Evolutionary conservation across 352 stramenopile species (phyloP).

Genomic region (Plasmopara halstedii): DNA sequence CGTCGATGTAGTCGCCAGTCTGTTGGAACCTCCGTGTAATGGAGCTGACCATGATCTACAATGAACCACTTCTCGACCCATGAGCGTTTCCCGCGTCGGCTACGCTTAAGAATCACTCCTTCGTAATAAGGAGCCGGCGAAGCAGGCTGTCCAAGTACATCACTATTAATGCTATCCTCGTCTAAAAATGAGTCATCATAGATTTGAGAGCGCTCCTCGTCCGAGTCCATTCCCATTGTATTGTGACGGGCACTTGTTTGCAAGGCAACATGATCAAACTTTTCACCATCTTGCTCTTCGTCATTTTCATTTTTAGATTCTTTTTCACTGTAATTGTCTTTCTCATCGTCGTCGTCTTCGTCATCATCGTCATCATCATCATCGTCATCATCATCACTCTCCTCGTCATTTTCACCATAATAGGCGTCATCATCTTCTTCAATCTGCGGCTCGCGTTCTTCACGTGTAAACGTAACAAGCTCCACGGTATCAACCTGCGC

Average conservation of each 20-base stretch:
- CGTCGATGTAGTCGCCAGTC: slow-evolving; percentile 24
- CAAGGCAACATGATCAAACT: slow-evolving; percentile 19
- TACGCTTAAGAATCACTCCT: slow-evolving; percentile 63
- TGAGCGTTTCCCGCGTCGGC: slow-evolving; percentile 55
- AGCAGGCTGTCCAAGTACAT: slow-evolving; percentile 18
- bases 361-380: slow-evolving; percentile 21
- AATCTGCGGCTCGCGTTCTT: slow-evolving; percentile 54
- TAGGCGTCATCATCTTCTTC: slow-evolving; percentile 48
- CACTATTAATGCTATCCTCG: slow-evolving; percentile 23
- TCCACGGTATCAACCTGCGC: slow-evolving; percentile 28
- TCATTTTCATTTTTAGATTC: slow-evolving; percentile 16
- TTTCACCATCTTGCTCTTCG: slow-evolving; percentile 19
- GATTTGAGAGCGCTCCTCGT: slow-evolving; percentile 30
- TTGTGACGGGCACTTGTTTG: slow-evolving; percentile 23
- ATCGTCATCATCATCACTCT: slow-evolving; percentile 38
- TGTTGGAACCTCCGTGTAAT: slow-evolving; percentile 48
- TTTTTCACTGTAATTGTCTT: slow-evolving; percentile 26
- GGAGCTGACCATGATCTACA: slow-evolving; percentile 58
- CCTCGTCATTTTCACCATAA: slow-evolving; percentile 45
- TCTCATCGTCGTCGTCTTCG: slow-evolving; percentile 40
- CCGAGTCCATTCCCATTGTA: slow-evolving; percentile 34
- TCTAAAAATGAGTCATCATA: slow-evolving; percentile 29
- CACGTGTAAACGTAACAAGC: slow-evolving; percentile 52
- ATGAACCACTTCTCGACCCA: slow-evolving; percentile 72
- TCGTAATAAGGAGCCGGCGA: slow-evolving; percentile 40